Percentiles rank a stretch among this genome's conserved stretches.
Evolutionary conservation across 1,284 basidiomycete genomes (phyloP).

Genomic region (Tilletia caries): DNA sequence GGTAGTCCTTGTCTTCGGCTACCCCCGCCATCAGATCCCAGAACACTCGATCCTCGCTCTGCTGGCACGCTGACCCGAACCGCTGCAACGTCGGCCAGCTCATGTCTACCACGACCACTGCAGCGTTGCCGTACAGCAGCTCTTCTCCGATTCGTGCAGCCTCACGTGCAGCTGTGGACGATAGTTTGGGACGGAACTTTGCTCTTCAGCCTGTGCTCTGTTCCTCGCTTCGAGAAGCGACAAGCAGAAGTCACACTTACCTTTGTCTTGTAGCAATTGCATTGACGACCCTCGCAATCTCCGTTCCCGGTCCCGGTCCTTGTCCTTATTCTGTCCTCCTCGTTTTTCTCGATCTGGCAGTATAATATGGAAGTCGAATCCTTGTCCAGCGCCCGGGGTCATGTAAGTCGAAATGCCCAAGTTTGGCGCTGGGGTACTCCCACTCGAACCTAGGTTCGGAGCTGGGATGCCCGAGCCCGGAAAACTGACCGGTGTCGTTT

Average conservation of each 20-base stretch:
- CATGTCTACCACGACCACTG: constrained; percentile 46
- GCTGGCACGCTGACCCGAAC: constrained; percentile 14
- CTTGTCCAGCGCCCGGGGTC: constrained; percentile 15
- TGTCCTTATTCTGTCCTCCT: constrained; percentile 29
- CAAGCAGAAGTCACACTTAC: background rate
- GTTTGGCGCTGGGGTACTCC: background rate
- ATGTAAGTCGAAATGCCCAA: constrained; percentile 12
- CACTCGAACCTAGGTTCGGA: background rate
- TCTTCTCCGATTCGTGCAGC: constrained; percentile 33
- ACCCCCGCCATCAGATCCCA: constrained; percentile 3
- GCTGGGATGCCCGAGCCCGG: background rate
- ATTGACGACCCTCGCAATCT: constrained; percentile 31
- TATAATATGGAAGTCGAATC: constrained; percentile 31
- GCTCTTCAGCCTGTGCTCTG: too few relatives aligned
- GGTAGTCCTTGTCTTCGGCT: constrained; percentile 8
- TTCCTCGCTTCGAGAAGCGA: too few relatives aligned
- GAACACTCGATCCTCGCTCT: background rate
- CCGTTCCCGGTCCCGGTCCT: constrained; percentile 34
- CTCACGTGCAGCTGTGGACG: constrained; percentile 25
- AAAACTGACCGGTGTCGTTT: background rate
- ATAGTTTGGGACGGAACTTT: background rate
- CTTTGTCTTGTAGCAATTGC: constrained; percentile 41
- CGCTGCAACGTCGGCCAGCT: constrained; percentile 31
- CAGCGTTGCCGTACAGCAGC: constrained; percentile 34
- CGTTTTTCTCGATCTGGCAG: constrained; percentile 31